Conservation (phyloP, 805 yeast species). For the Diddensiella santjacobensis region DNA sequence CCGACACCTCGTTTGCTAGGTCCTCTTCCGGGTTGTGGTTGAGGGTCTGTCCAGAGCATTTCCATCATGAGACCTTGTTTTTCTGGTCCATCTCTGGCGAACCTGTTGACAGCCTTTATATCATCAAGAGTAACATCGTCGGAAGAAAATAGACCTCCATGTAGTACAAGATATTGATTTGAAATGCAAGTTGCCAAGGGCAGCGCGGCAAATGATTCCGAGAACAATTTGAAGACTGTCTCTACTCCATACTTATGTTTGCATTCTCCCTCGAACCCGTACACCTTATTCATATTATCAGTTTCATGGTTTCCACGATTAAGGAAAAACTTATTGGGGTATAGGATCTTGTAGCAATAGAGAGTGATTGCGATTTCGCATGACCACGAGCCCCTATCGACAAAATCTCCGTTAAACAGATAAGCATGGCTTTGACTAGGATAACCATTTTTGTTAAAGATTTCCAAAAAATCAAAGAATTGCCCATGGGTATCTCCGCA, state of each 20-base stretch:
- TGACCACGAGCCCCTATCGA: conserved; percentile 97
- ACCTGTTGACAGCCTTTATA: conserved; percentile 66
- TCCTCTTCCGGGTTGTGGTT: conserved; percentile 66
- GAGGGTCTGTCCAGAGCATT: conserved; percentile 96
- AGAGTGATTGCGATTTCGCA: conserved; percentile 87
- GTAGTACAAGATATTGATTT: conserved; percentile 79
- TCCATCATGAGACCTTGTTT: conserved; percentile 94
- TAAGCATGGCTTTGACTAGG: conserved; percentile 67
- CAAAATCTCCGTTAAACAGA: conserved; percentile 95
- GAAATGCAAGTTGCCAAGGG: conserved; percentile 85
- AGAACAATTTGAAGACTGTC: conserved; percentile 72
- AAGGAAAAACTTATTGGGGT: conserved; percentile 65
- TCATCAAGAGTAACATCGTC: conserved; percentile 70
- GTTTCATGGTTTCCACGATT: conserved; percentile 98
- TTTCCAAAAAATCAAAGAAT: conserved; percentile 79
- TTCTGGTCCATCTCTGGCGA: conserved; percentile 73
- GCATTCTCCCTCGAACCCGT: conserved; percentile 96
- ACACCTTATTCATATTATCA: conserved; percentile 91
- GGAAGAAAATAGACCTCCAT: conserved; percentile 89
- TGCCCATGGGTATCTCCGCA: conserved; percentile 99
- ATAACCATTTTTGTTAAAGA: conserved; percentile 70
- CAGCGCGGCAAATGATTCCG: conserved; percentile 78
- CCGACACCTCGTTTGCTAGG: conserved; percentile 95
- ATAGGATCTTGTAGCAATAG: conserved; percentile 70
- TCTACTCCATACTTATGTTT: conserved; percentile 75